Evolutionary conservation across 2,329 filamentous ascomycete genomes (phyloP).

Genomic region (Claviceps sp.): DNA sequence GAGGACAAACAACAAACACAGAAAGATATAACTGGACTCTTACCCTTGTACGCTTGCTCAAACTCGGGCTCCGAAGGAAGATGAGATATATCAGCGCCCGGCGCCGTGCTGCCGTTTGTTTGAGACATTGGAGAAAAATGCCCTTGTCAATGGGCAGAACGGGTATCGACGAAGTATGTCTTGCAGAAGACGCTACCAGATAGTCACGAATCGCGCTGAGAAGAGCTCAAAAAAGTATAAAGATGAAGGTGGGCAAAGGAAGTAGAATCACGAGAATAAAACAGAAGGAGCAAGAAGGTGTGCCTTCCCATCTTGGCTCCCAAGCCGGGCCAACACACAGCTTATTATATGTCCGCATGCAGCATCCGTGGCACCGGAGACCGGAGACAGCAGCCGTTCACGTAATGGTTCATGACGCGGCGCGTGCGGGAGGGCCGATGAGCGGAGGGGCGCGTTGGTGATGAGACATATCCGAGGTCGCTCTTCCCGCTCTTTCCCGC

Average conservation of each 20-base stretch:
- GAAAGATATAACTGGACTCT: neutral
- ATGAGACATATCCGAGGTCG: too few relatives aligned
- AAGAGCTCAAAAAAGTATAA: neutral
- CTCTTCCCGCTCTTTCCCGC: too few relatives aligned
- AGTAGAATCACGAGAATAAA: neutral
- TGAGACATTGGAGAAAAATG: slow-evolving; percentile 1
- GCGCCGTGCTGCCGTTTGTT: neutral
- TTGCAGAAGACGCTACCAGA: too few relatives aligned
- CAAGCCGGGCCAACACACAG: neutral
- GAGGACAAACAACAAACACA: neutral
- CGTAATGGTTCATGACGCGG: too few relatives aligned
- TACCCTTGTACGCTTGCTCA: slow-evolving; percentile 94
- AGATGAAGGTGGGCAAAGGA: neutral
- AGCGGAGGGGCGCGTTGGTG: too few relatives aligned
- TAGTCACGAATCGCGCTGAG: neutral
- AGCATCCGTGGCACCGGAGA: too few relatives aligned
- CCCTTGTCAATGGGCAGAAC: neutral
- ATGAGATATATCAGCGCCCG: slow-evolving; percentile 54
- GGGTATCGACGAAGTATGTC: neutral
- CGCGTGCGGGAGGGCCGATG: too few relatives aligned
- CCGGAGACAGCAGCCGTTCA: too few relatives aligned
- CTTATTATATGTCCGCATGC: neutral
- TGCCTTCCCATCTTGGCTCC: neutral
- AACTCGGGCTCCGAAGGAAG: slow-evolving; percentile 87
- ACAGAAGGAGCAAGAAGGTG: neutral